Percentiles rank a stretch among this genome's conserved stretches.
Evolutionary conservation across 1,139 yeast genomes (phyloP).

Genomic region (Martiniozyma asiatica): DNA sequence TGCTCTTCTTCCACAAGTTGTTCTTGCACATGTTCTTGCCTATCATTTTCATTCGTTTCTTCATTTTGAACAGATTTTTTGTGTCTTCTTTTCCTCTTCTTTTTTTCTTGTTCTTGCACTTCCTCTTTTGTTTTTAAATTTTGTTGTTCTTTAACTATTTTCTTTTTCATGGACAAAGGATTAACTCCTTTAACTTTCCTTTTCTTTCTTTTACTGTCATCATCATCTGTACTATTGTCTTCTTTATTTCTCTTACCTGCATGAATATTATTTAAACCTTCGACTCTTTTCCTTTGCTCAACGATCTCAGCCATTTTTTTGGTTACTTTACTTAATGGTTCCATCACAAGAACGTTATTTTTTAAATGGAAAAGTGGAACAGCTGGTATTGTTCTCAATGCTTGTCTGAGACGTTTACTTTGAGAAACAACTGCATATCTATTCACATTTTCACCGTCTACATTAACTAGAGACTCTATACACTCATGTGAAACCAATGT

Average conservation of each 20-base stretch:
- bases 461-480: conserved; percentile 54
- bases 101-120: not conserved
- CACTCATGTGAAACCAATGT: conserved; percentile 69
- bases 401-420: conserved; percentile 52
- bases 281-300: conserved; percentile 58
- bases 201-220: conserved; percentile 47
- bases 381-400: conserved; percentile 69
- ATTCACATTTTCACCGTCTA: conserved; percentile 73
- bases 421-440: conserved; percentile 85
- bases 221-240: conserved; percentile 14
- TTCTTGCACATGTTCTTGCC: no score
- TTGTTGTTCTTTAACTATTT: conserved; percentile 10
- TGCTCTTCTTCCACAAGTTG: no score
- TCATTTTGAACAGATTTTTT: not conserved
- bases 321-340: conserved; percentile 73
- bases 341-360: conserved; percentile 92
- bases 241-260: conserved; percentile 25
- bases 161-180: conserved; percentile 32
- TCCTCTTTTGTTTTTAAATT: not conserved
- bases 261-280: conserved; percentile 53
- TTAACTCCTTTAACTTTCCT: conserved; percentile 29
- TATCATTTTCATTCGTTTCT: not conserved
- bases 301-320: conserved; percentile 37
- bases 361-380: conserved; percentile 81
- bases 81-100: conserved; percentile 3